Base-by-base conservation (phyloP, 1,284 basidiomycete species). In the Melanopsichium pennsylvanicum region DNA sequence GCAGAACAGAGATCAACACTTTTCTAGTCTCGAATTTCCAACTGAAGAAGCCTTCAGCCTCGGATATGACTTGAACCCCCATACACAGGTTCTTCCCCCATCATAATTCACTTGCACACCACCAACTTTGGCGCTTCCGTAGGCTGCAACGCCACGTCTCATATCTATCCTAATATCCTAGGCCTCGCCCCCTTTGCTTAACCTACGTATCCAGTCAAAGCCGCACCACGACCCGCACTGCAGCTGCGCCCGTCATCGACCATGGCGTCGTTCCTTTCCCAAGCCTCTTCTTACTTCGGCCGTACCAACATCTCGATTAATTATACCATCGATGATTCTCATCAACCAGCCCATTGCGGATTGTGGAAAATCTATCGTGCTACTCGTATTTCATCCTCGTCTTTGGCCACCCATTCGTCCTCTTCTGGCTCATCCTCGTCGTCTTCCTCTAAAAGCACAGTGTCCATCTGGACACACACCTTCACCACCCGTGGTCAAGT, bases 301-400 rank as follows among this genome's bases (percentile, higher is more conserved):
- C 64, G 78, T 18, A 79, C 75, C 43, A 76, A 75, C 46, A 72
- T 80, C 37, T 58, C 73, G 4, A 54, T 69, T 29, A 78, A 79
- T 43, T 80, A 80, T 42, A 67, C 70, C 11, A 55, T 80, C 16
- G 75, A 77, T 31, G 73, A 78, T 4, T 47, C 59, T 21, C 59
- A 60, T 4, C 37, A 72, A 6, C 57, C 79, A 3, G 51, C 72
- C 2, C 59, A 72, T 16, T 70, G 74, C 22, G 79, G 79, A 1
- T 67, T 77, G 11, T 81, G 79, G 79, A 77, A 69, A 49, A 73
- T 81, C 48, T 62, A 71, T 40, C 60, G 63, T 21, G 79, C 72
- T 0, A 69, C 63, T 3, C 70, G 71, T 27, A 77, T 74, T 29
- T 52, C 73, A 2, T 52, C 63, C 21, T 45, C 49, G 10, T 44